Base-by-base conservation (phyloP, 2,329 filamentous ascomycete species). In the Verticillium zaregamsianum region DNA sequence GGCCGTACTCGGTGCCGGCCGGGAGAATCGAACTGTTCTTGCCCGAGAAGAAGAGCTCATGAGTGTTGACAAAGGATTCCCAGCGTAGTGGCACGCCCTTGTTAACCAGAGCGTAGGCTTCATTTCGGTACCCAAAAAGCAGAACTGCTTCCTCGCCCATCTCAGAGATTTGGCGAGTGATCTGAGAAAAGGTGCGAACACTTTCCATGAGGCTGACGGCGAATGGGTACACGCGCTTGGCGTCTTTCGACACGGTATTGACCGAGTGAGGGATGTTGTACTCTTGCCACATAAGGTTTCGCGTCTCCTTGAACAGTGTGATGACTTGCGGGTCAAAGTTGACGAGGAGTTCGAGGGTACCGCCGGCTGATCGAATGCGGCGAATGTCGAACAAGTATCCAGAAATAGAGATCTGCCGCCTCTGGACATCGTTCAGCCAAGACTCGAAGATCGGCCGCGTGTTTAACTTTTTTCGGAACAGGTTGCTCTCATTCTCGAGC, bases 241-340 rank as follows among this genome's bases (percentile, higher is more conserved):
- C 96, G 73, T 99, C 95, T 75, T 98, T 99, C 1, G 96, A 96
- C 60, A 97, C 92, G 66, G 92, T 98, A 76, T 90, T 96, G 71
- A 99, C 92, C 15, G 91, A 88, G 74, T 99, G 95, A 9, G 96
- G 96, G 28, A 99, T 92, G 61, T 92, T 90, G 74, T 93, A 99
- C 67, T 92, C 95, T 65, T 97, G 88, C 94, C 95, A 99, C 14
- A 92, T 88, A 54, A 99, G 80, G 71, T 99, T 99, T 49, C 96
- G 88, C 31, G 96, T 96, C 79, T 99, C 95, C 73, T 99, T 99
- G 83, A 99, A 99, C 11, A 99, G 81, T 0, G 94, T 93, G 72
- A 99, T 99, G 61, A 98, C 92, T 73, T 99, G 95, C 14, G 91
- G 89, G 72, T 99, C 94, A 69, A 99, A 99, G 76, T 98, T 99